These are phyloP conservation scores for Rauvolfia tetraphylla DNA, from an alignment of 257 asterid species.

Conservation along the genomic window DNA sequence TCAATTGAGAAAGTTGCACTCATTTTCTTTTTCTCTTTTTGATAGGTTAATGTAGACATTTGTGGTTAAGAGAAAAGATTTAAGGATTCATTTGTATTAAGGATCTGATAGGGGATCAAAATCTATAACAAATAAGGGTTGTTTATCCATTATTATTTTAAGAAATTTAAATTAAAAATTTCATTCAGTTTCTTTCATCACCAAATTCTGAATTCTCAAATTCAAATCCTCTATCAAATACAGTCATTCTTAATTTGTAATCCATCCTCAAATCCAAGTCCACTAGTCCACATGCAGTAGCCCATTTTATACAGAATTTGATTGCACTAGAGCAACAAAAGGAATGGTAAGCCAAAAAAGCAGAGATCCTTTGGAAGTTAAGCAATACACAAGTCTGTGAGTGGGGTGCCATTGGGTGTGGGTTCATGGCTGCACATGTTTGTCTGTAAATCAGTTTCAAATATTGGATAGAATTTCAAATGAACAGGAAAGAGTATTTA, in stretches of 20 bases:
- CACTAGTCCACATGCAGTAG: neutral
- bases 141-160: neutral
- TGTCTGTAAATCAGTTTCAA: constrained; percentile 3
- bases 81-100: constrained; percentile 4
- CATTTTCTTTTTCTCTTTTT: neutral
- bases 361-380: neutral
- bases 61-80: neutral
- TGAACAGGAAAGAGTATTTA: neutral
- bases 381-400: neutral
- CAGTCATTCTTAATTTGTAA: neutral
- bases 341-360: too few species aligned
- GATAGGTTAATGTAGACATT: neutral
- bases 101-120: neutral
- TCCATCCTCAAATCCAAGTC: neutral
- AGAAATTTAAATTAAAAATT: neutral
- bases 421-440: neutral
- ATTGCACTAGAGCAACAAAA: neutral
- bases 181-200: neutral
- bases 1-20: neutral
- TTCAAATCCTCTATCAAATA: neutral
- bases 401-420: neutral
- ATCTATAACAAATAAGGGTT: neutral
- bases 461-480: constrained; percentile 5
- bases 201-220: neutral
- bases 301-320: neutral